Evolutionary conservation across 331 rosid species (phyloP), one percentile per base, ranked within the genome.

Genomic region (Erythrophleum ivorense): DNA sequence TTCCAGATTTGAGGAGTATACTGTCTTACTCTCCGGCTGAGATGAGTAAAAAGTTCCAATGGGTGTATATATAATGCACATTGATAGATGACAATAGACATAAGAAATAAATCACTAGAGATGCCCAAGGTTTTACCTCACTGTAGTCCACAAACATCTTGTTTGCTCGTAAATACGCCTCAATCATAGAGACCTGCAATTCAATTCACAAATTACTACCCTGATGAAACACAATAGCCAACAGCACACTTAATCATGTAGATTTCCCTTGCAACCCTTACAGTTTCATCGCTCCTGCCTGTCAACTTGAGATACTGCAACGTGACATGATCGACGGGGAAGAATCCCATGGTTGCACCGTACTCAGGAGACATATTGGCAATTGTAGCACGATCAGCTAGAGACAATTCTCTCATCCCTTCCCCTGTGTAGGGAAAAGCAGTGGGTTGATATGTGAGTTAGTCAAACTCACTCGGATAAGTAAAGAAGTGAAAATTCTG

Each of bases 261-360:
- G 5, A 29, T 64, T 71, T 64, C 67, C n/a, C n/a, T n/a, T n/a
- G n/a, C n/a, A n/a, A n/a, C 45, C 78, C 90, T 58, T 83, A 92
- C 97, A 65, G 88, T 89, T 52, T 90, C 94, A 7, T 88, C 90
- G 49, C 87, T 92, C 81, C 94, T 87, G 78, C 97, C 97, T 1
- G 97, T 92, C 81, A 92, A 81, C 78, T 76, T 92, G 82, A 92
- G 84, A 83, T 92, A 92, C 58, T 92, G 94, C 80, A 92, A 76
- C 9, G 94, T 90, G 57, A 92, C 92, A 85, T 86, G 97, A 83
- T 92, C 97, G 71, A 92, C 97, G 6, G 94, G 97, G 86, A 92
- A 92, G 88, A 92, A 92, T 79, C 97, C 97, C 97, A 90, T 92
- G 57, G 97, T 92, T 71, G 97, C 97, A 78, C 94, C 97, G 74